Base-by-base conservation (phyloP, 331 rosid species). In the Malus hybrid region DNA sequence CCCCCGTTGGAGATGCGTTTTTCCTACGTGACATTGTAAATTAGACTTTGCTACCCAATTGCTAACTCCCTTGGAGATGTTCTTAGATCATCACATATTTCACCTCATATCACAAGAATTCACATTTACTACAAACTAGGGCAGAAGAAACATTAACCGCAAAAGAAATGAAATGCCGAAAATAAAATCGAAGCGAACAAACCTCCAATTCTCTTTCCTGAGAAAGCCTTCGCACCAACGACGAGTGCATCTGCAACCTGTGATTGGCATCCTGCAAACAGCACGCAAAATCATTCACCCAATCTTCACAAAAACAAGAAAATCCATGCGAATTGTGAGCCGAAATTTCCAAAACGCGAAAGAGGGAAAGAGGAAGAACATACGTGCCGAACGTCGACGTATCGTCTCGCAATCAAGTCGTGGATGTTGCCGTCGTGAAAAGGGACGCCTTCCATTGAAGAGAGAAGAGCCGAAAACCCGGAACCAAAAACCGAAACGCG, bases 131-230 rank as follows among this genome's bases (percentile, higher is more conserved):
- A 36, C 44, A 36, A 2, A 36, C 44, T 9, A 36, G 44, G 44
- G 11, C 44, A 36, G 44, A 36, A 36, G 11, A 36, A 36, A 28
- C 19, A 44, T 19, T 19, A 65, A 19, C 67, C 29, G 34, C n/a
- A 62, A 62, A 19, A 10, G 67, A 28, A 62, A 28, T 28, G 67
- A 14, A 62, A 28, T 27, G 36, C 15, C 15, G 32, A 11, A 65
- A 65, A 18, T 2, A 10, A 80, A 34, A 61, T 33, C 69, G 76
- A 73, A 44, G 84, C 93, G 32, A 44, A 85, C 96, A 32, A 77
- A 95, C 99, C 99, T 90, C 93, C 83, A 95, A 81, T 77, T 89
- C 96, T 60, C 83, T 78, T 55, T 90, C 99, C 76, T 34, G 97
- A 72, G 91, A 87, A 81, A 95, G 97, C 84, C 99, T 89, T 50